phyloP scores from a whole-genome alignment of 139 green algal species.

The Diplosphaera chodatii region DNA sequence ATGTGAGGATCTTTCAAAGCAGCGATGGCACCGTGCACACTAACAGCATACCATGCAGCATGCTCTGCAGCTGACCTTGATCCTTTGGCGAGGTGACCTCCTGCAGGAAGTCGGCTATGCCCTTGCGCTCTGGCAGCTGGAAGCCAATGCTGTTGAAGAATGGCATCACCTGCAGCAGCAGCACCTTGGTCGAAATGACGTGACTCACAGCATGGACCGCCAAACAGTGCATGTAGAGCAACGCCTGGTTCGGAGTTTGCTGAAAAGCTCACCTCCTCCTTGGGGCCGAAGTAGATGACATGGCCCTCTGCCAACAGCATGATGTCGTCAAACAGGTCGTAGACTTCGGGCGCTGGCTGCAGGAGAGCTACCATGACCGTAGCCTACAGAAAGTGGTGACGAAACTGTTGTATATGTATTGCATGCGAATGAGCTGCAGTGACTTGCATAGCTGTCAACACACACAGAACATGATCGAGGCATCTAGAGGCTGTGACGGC shows the following conservation, averaged over 20 bases:
- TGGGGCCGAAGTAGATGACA: background rate
- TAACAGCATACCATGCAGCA: too few species aligned
- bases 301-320: conserved; percentile 32
- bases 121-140: conserved; percentile 17
- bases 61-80: background rate
- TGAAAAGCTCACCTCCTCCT: conserved; percentile 8
- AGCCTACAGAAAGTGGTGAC: background rate
- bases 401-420: too few species aligned
- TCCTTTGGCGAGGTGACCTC: conserved; percentile 31
- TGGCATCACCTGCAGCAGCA: conserved; percentile 13
- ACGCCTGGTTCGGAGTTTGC: too few species aligned
- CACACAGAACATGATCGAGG: too few species aligned
- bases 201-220: too few species aligned
- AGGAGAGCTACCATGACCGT: conserved; percentile 37
- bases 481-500: too few species aligned
- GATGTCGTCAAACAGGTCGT: conserved; percentile 30
- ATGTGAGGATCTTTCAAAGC: too few species aligned
- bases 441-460: too few species aligned
- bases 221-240: too few species aligned
- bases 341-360: conserved; percentile 37
- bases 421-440: too few species aligned
- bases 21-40: too few species aligned
- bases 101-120: conserved; percentile 55
- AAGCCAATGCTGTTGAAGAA: conserved; percentile 45
- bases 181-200: too few species aligned